Percentiles rank a stretch among this genome's conserved stretches.
Conservation (phyloP, 495 filamentous ascomycete genomes). For the Daldinia childiae region DNA sequence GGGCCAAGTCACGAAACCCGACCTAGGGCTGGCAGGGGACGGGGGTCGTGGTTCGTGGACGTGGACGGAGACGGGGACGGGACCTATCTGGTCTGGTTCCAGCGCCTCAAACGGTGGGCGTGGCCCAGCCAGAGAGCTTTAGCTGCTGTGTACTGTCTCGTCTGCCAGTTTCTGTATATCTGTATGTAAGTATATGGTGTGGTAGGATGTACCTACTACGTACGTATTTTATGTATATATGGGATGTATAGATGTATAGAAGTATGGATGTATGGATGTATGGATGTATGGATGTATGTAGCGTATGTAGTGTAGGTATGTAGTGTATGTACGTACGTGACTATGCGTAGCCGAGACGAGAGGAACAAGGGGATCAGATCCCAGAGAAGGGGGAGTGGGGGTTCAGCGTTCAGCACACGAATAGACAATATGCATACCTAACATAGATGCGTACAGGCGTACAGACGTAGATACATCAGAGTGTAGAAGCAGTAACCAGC, state of each 20-base stretch:
- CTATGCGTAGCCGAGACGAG: constrained; percentile 44
- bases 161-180: background rate
- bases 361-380: constrained; percentile 41
- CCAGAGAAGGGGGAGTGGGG: constrained; percentile 33
- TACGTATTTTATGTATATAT: constrained; percentile 4
- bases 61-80: constrained; percentile 29
- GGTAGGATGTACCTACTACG: constrained; percentile 8
- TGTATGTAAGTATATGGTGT: constrained; percentile 7
- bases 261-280: constrained; percentile 6
- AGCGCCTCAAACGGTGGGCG: constrained; percentile 41
- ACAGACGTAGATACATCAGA: background rate
- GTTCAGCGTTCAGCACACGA: constrained; percentile 28
- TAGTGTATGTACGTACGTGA: constrained; percentile 19
- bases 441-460: constrained; percentile 2
- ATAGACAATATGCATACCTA: constrained; percentile 7
- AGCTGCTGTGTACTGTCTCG: constrained; percentile 3
- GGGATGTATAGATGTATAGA: background rate
- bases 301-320: no score
- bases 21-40: constrained; percentile 45
- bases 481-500: constrained; percentile 3
- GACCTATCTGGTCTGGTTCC: constrained; percentile 33
- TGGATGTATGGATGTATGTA: background rate
- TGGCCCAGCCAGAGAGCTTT: constrained; percentile 27
- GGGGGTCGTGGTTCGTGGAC: constrained; percentile 24
- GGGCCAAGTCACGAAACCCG: constrained; percentile 47